Base-by-base conservation (phyloP, 371 early-diverging fungal species). In the Apophysomyces ossiformis region DNA sequence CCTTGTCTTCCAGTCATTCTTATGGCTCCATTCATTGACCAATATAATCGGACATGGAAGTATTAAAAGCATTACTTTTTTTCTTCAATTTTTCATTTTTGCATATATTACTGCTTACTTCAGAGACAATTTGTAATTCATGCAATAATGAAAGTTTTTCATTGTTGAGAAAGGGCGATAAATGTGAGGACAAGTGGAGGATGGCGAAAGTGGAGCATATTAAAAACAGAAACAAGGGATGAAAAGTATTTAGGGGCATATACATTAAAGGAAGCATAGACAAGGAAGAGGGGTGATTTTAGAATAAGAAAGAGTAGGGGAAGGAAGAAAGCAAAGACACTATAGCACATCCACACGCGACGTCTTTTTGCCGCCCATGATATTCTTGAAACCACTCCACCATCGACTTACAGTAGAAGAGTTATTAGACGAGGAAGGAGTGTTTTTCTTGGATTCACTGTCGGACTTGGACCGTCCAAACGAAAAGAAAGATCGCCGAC, bases 381-480 rank as follows among this genome's bases (percentile, higher is more conserved):
- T 60, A 26, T 66, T 72, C 57, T 76, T 81, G 57, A 81, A 81
- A 43, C 78, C 78, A 56, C 78, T 81, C 81, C 81, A 81, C 65
- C 78, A 66, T 11, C 78, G 78, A 37, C 71, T 65, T 5, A 76
- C 75, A 8, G 47, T 69, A 8, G 57, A 54, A 43, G 63, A 63
- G 12, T 21, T 18, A 41, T 57, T 63, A 2, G 70, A 64, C 16
- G 68, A 32, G 26, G 41, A 35, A 32, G 41, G 3, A 4, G 18
- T 12, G 9, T 56, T 18, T 8, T 57, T 57, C 18, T 6, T 50
- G 12, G 50, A 18, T 43, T 64, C 65, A 37, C 11, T 26, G 8
- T 50, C 21, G 54, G 54, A 18, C 21, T 63, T 58, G 37, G 67
- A 69, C 37, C 68, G 61, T 57, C 63, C 50, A 46, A 75, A 67